Percentiles rank a stretch among this genome's conserved stretches.
phyloP scores from a whole-genome alignment of 176 grass and related monocot species.

The Avena insularis region DNA sequence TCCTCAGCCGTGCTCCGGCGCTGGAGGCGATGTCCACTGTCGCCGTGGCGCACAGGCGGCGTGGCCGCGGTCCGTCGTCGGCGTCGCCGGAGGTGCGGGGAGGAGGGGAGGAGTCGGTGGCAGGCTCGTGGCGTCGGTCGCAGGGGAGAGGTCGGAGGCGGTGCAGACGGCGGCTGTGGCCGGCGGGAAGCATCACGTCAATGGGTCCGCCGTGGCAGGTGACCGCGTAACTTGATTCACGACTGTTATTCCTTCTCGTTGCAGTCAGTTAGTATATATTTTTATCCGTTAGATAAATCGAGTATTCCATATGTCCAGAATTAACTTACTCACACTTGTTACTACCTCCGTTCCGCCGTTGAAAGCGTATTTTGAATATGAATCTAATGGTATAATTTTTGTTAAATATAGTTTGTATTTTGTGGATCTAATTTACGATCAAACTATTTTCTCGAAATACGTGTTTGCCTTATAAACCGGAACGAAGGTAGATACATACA shows the following conservation, averaged over 20 bases:
- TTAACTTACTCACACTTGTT: too few species aligned
- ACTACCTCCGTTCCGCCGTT: too few species aligned
- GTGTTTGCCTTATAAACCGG: too few species aligned
- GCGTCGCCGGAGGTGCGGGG: not conserved
- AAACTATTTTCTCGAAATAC: too few species aligned
- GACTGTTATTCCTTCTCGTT: not conserved
- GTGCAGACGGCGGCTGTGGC: not conserved
- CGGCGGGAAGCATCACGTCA: not conserved
- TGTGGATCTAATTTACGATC: too few species aligned
- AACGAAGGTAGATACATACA: too few species aligned
- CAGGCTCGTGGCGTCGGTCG: slow-evolving; percentile 1
- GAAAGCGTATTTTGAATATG: too few species aligned
- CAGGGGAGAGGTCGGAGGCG: slow-evolving; percentile 28
- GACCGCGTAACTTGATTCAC: not conserved
- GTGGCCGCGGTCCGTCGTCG: not conserved
- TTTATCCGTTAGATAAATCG: not conserved
- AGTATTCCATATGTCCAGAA: not conserved
- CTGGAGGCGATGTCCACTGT: not conserved
- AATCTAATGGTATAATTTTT: too few species aligned
- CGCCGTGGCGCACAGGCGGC: not conserved
- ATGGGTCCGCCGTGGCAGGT: slow-evolving; percentile 41
- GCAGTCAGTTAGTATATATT: not conserved
- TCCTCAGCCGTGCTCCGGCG: slow-evolving; percentile 10
- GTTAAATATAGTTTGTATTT: too few species aligned
- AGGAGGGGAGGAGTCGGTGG: not conserved